Evolutionary conservation across 495 filamentous ascomycete genomes (phyloP).

Genomic region (Cladorrhinum samala): DNA sequence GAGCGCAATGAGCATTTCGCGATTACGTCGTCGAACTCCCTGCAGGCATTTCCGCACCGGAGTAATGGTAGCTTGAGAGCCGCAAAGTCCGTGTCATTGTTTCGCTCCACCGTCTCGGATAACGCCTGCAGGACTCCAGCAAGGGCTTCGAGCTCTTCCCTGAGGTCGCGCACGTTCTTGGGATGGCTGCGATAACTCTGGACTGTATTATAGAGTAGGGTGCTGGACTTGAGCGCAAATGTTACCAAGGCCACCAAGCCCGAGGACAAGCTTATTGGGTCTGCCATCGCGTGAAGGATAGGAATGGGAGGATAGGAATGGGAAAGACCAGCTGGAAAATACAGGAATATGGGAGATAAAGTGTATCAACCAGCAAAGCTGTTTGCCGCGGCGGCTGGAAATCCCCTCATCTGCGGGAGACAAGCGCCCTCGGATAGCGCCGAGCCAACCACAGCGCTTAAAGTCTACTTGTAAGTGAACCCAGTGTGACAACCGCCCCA

Average conservation of each 20-base stretch:
- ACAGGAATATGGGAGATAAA: neutral
- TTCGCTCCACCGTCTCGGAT: too few species aligned
- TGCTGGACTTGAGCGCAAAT: constrained; percentile 41
- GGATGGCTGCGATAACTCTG: too few species aligned
- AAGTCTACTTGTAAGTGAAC: neutral
- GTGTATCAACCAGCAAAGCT: neutral
- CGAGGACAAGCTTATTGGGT: constrained; percentile 3
- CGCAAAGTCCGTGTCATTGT: too few species aligned
- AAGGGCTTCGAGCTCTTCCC: too few species aligned
- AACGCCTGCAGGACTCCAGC: too few species aligned
- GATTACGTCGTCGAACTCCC: too few species aligned
- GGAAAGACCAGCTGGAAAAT: neutral
- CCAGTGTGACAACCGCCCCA: neutral
- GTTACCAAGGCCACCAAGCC: constrained; percentile 5
- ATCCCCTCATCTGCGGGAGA: neutral
- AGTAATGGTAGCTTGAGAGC: too few species aligned
- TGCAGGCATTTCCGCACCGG: too few species aligned
- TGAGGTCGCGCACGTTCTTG: too few species aligned
- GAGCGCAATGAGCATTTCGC: too few species aligned
- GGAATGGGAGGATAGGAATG: constrained; percentile 1
- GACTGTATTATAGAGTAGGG: too few species aligned
- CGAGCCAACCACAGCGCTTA: neutral
- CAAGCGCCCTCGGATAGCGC: neutral
- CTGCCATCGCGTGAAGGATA: constrained; percentile 6
- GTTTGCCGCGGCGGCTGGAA: neutral